phyloP scores from a whole-genome alignment of 2,329 filamentous ascomycete genomes.

The Fusarium citri region DNA sequence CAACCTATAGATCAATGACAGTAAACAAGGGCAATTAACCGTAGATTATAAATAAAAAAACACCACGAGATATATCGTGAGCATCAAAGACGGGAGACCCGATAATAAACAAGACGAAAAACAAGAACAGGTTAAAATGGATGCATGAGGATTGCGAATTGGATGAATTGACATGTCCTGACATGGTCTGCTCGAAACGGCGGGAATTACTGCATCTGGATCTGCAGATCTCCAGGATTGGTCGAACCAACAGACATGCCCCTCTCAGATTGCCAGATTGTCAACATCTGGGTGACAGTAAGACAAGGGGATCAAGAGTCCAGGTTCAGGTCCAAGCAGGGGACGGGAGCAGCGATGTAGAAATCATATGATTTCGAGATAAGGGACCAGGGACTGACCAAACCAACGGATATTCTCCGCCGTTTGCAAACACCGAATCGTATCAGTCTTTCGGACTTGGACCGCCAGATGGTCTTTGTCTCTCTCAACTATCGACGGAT shows the following conservation, averaged over 20 bases:
- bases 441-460: constrained; percentile 21
- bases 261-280: constrained; percentile 29
- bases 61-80: constrained; percentile 30
- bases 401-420: constrained; percentile 31
- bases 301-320: constrained; percentile 16
- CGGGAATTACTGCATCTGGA: constrained; percentile 30
- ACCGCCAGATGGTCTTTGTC: constrained; percentile 9
- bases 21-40: constrained; percentile 11
- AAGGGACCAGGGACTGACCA: background rate
- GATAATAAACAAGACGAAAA: constrained; percentile 11
- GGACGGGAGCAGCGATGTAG: constrained; percentile 11
- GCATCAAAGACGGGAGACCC: constrained; percentile 4
- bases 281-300: constrained; percentile 5
- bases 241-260: constrained; percentile 8
- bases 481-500: background rate
- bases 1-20: constrained; percentile 12
- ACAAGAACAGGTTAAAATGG: constrained; percentile 12
- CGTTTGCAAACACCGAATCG: constrained; percentile 13
- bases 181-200: constrained; percentile 11
- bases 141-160: constrained; percentile 11
- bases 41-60: constrained; percentile 14
- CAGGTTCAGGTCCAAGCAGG: constrained; percentile 21
- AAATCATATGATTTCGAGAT: constrained; percentile 38
- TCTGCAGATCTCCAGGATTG: constrained; percentile 39
- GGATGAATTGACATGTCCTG: constrained; percentile 14